Base-by-base conservation (phyloP, 225 moss, liverwort and hornwort genomes). In the Rhytidiadelphus loreus region DNA sequence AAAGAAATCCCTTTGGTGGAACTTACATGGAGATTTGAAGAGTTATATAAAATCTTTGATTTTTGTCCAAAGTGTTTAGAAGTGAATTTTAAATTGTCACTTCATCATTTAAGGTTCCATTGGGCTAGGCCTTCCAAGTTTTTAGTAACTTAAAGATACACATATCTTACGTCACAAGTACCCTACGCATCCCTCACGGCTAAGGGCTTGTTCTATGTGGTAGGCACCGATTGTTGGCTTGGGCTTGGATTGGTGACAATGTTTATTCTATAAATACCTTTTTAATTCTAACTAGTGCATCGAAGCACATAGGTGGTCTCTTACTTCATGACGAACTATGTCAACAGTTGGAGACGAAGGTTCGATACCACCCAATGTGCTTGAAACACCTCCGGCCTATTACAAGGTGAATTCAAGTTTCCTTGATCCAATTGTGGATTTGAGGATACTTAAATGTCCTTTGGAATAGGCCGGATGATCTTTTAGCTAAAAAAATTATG, bases 201-300 rank as follows among this genome's bases (percentile, higher is more conserved):
- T 29, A 14, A 3, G 8, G 29, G 5, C 29, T 13, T 63, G 10
- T 33, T 33, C 4, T 33, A 33, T 1, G 0, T 33, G 17, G 30
- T 15, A 0, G 30, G 4, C 30, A 18, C 5, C 10, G 5, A 18
- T 64, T 5, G 18, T 2, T 0, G 2, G 23, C 7, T 2, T 58
- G 4, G 18, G 5, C 2, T 1, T 35, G 5, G 5, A 2, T 9
- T 35, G 1, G 1, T 2, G 4, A 35, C 10, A 35, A 19, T 33
- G 18, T 8, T 24, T 14, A 1, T 14, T 8, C 8, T 8, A 8
- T 70, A 1, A 37, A 43, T 70, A 41, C 8, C 25, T 25, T 41
- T 70, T 2, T 1, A 5, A 43, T 70, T 15, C 2, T 25, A 1
- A 7, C 2, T 0, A 41, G 1, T 70, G 3, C 25, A 25, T 2